phyloP scores from a whole-genome alignment of 2,329 filamentous ascomycete genomes.

The Paramyrothecium roridum region DNA sequence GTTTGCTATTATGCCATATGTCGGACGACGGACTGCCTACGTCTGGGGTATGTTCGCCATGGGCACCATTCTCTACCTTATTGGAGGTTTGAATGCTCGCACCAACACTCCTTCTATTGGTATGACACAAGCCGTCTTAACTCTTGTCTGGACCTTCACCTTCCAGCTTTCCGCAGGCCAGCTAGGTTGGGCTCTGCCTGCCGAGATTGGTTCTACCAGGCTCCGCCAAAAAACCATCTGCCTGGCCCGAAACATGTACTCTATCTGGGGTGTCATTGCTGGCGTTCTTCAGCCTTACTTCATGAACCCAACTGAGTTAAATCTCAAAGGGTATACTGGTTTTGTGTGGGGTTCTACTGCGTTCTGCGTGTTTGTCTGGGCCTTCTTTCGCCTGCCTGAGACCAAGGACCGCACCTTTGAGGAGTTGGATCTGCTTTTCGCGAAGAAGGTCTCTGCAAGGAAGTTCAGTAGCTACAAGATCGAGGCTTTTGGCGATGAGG shows the following conservation, averaged over 20 bases:
- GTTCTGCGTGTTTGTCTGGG: slow-evolving; percentile 22
- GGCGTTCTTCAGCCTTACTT: slow-evolving; percentile 26
- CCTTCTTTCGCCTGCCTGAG: slow-evolving; percentile 49
- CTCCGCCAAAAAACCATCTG: slow-evolving; percentile 29
- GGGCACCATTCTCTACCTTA: slow-evolving; percentile 30
- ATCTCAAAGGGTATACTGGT: slow-evolving; percentile 39
- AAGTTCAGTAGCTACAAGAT: slow-evolving; percentile 9
- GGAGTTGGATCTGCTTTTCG: slow-evolving; percentile 52
- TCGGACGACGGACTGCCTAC: slow-evolving; percentile 43
- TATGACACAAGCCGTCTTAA: slow-evolving; percentile 31
- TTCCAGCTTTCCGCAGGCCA: slow-evolving; percentile 35
- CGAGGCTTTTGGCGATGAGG: slow-evolving; percentile 3
- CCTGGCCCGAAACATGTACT: slow-evolving; percentile 22
- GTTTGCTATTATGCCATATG: slow-evolving; percentile 33
- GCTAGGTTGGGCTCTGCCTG: slow-evolving; percentile 28
- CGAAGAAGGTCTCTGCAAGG: slow-evolving; percentile 15
- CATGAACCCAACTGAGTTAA: slow-evolving; percentile 34
- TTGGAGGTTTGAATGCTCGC: slow-evolving; percentile 38
- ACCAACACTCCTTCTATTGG: slow-evolving; percentile 17
- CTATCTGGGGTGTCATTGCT: slow-evolving; percentile 14
- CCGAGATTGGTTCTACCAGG: slow-evolving; percentile 25
- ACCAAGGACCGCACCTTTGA: slow-evolving; percentile 47
- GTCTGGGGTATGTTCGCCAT: slow-evolving; percentile 40
- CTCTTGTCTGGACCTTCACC: slow-evolving; percentile 27
- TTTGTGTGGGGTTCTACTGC: slow-evolving; percentile 23